A percentile compares a stretch with the other conserved stretches of the same genome.
These are phyloP conservation scores for Magnusiomyces suaveolens DNA, from an alignment of 1,139 yeast genomes.

Conservation along the genomic window DNA sequence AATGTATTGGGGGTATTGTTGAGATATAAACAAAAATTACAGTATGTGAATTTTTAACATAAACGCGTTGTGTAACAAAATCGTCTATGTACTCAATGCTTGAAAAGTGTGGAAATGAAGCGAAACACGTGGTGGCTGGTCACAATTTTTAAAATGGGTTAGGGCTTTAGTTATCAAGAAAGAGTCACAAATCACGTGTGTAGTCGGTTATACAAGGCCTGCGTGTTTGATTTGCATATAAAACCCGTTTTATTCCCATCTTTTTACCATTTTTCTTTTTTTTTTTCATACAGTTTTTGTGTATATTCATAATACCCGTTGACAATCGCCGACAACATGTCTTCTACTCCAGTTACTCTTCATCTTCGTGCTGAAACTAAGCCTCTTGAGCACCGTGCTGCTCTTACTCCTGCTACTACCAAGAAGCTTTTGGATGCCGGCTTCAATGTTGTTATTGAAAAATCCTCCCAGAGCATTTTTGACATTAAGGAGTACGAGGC, in stretches of 20 bases:
- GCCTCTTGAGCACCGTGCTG: slow-evolving; percentile 96
- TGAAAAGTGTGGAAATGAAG: neutral
- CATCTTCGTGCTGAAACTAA: slow-evolving; percentile 91
- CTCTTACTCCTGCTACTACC: slow-evolving; percentile 85
- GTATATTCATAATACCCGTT: neutral
- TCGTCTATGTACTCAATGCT: neutral
- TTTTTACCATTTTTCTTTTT: neutral
- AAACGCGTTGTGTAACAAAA: neutral
- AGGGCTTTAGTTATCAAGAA: too few relatives aligned
- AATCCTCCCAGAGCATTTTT: slow-evolving; percentile 75
- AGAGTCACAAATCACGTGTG: too few relatives aligned
- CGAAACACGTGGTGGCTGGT: neutral
- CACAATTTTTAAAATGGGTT: too few relatives aligned
- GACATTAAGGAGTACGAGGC: slow-evolving; percentile 58
- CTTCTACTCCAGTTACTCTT: slow-evolving; percentile 34
- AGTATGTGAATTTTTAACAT: neutral
- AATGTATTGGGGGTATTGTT: neutral
- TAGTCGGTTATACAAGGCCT: too few relatives aligned
- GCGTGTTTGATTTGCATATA: too few relatives aligned
- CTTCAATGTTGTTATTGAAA: slow-evolving; percentile 78
- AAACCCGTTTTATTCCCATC: too few relatives aligned
- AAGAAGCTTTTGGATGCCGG: slow-evolving; percentile 81
- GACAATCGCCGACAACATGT: slow-evolving; percentile 6
- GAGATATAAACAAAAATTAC: neutral
- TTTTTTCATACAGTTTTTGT: neutral